A percentile compares a stretch with the other conserved stretches of the same genome.
Conservation (phyloP, 139 green algal genomes). For the Pseudopediastrum boryanum region DNA sequence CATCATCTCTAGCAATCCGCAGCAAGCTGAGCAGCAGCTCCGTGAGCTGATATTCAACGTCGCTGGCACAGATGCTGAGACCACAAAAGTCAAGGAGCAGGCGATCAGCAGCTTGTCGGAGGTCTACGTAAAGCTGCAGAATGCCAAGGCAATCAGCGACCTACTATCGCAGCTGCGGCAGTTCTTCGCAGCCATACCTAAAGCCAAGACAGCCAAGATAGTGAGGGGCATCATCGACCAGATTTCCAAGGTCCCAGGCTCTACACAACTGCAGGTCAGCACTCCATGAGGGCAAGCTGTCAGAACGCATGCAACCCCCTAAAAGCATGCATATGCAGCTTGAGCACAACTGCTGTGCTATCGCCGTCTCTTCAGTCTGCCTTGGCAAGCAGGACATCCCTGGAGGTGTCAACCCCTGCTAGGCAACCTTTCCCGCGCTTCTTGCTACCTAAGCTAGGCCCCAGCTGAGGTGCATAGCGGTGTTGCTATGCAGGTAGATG, state of each 20-base stretch:
- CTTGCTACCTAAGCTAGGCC: not conserved
- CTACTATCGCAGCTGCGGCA: constrained; percentile 88
- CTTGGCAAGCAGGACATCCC: not conserved
- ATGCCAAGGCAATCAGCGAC: constrained; percentile 69
- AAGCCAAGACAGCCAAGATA: constrained; percentile 99
- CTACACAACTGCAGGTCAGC: constrained; percentile 84
- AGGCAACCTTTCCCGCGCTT: not conserved
- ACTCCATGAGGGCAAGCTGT: not conserved
- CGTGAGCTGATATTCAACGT: constrained; percentile 53
- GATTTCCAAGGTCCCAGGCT: constrained; percentile 88
- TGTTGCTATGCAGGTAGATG: constrained; percentile 70
- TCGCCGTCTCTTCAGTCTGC: not conserved
- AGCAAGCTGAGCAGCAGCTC: constrained; percentile 21
- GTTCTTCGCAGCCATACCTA: constrained; percentile 90
- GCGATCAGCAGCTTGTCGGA: constrained; percentile 72
- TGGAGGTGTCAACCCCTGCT: not conserved
- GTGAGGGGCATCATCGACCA: constrained; percentile 94
- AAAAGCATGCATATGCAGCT: not conserved
- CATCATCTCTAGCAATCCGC: not conserved
- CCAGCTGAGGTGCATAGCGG: not conserved
- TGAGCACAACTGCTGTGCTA: not conserved
- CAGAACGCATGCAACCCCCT: not conserved
- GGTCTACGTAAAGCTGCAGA: constrained; percentile 70
- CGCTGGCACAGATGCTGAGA: constrained; percentile 65
- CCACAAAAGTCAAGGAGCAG: constrained; percentile 83